Conservation (phyloP, 306 rosid species). For the Cucurbita argyrosperma region DNA sequence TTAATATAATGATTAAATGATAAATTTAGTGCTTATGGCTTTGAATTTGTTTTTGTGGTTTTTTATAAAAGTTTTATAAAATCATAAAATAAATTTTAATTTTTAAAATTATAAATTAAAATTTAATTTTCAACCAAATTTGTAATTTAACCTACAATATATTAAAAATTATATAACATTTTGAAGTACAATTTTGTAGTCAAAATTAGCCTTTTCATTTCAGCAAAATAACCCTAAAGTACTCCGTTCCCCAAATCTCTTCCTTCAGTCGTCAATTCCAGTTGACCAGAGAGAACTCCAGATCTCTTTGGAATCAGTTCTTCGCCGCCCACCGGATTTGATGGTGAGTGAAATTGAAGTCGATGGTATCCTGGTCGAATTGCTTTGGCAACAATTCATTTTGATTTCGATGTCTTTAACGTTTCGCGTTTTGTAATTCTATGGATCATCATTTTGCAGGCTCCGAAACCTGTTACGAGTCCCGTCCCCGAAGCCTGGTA, state of each 20-base stretch:
- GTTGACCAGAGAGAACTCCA: background rate
- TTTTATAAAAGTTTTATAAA: too few species aligned
- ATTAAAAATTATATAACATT: too few species aligned
- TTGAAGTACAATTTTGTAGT: background rate
- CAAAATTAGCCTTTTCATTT: background rate
- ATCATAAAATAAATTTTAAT: too few species aligned
- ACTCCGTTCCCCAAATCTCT: background rate
- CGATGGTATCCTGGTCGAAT: background rate
- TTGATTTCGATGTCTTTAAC: background rate
- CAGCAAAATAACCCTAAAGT: background rate
- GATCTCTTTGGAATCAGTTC: background rate
- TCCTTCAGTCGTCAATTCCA: background rate
- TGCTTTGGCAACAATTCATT: background rate
- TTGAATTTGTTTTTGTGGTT: too few species aligned
- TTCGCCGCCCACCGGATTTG: background rate
- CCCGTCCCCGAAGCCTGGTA: conserved; percentile 75
- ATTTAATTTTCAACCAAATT: too few species aligned
- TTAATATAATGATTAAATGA: too few species aligned
- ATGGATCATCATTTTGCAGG: conserved; percentile 20
- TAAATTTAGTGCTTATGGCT: too few species aligned
- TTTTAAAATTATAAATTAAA: too few species aligned
- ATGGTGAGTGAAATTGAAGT: background rate
- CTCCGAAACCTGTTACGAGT: conserved; percentile 74
- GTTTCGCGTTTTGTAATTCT: background rate
- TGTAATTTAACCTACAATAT: too few species aligned